Conservation (phyloP, 192 early-diverging fungal genomes). For the Obelidium mucronatum region DNA sequence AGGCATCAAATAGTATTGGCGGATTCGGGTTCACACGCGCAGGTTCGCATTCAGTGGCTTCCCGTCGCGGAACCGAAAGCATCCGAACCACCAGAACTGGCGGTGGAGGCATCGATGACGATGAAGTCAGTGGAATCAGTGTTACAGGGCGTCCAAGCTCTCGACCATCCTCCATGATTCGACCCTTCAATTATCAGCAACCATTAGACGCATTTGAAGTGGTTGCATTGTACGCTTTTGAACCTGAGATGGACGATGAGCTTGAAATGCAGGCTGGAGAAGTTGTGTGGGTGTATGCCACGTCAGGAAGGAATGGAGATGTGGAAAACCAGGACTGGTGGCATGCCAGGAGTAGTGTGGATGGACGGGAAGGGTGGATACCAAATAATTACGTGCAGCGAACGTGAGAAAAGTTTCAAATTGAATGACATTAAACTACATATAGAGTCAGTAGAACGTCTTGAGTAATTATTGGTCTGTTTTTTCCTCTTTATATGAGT, state of each 20-base stretch:
- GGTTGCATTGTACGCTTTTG: slow-evolving; percentile 50
- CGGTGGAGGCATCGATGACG: neutral
- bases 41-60: neutral
- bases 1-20: neutral
- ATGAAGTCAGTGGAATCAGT: neutral
- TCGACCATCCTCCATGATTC: too few relatives aligned
- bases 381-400: slow-evolving; percentile 32
- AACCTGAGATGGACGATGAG: slow-evolving; percentile 49
- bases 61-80: neutral
- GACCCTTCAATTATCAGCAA: too few relatives aligned
- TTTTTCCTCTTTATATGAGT: too few relatives aligned
- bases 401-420: slow-evolving; percentile 3
- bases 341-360: slow-evolving; percentile 35
- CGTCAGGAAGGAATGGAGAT: slow-evolving; percentile 36
- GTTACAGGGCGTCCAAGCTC: too few relatives aligned
- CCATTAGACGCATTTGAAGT: slow-evolving; percentile 37
- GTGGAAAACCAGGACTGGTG: slow-evolving; percentile 48
- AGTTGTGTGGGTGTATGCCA: slow-evolving; percentile 19
- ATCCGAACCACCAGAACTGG: neutral
- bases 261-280: slow-evolving; percentile 45
- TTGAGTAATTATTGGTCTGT: too few relatives aligned
- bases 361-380: slow-evolving; percentile 48
- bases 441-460: too few relatives aligned
- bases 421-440: too few relatives aligned
- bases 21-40: neutral